Evolutionary conservation across 23 red algal genomes (phyloP), one percentile per base, ranked within the genome.

Genomic region (Gracilariopsis chorda): DNA sequence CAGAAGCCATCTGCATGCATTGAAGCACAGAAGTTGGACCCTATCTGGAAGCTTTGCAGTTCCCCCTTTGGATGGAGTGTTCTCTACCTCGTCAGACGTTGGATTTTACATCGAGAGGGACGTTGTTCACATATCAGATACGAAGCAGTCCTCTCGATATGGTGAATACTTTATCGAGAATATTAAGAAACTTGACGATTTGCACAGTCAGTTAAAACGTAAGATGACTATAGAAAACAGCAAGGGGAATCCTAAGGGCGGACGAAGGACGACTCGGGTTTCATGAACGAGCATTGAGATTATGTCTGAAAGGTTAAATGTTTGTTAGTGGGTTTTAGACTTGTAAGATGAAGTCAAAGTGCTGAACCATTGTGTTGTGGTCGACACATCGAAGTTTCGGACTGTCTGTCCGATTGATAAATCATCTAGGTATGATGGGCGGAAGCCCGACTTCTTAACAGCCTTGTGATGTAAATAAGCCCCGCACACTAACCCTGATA

Each of bases 141-240:
- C 91, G 4, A 90, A 83, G 20, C 52, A 59, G 42, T 87, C 92
- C 30, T 90, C 78, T 28, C 69, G 84, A 23, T 94, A 89, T 59
- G 95, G 95, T 23, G 90, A 98, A 78, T 98, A 94, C 52, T 98
- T 98, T 76, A 88, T 98, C 41, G 60, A 94, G 4, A 87, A 98
- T 41, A 93, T 98, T 20, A 83, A 62, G 24, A 93, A 94, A 51
- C 78, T 93, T 25, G 88, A 93, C 52, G 84, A 93, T 47, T 86
- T 93, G 79, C 83, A 79, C 69, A 88, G 73, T 73, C 74, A 73
- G 51, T 39, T 89, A 45, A 84, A 68, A 23, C 80, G 80, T 27
- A 84, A 67, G 53, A 53, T 84, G 25, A 24, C 47, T 46, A 8
- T 73, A 35, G 67, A 73, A 5, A 73, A 42, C 19, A 73, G 11